phyloP scores from a whole-genome alignment of 73 alveolate genomes.

The Paramecium tetraurelia region DNA sequence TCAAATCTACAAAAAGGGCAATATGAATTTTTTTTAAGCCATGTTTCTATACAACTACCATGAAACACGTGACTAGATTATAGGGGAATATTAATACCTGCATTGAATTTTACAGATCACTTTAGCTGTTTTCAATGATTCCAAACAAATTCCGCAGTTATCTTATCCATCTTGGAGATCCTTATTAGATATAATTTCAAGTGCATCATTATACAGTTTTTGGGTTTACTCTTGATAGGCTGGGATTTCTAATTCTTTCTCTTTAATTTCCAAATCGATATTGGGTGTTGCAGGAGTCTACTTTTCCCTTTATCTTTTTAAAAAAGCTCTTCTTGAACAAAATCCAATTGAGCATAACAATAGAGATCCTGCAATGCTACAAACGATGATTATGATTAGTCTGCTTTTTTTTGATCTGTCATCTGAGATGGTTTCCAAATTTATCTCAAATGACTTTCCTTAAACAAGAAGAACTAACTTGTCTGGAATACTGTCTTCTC shows the following conservation, averaged over 20 bases:
- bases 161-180: neutral
- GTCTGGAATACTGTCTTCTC: neutral
- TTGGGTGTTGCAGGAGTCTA: neutral
- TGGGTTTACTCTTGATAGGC: neutral
- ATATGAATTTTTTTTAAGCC: neutral
- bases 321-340: neutral
- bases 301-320: neutral
- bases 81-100: neutral
- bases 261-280: neutral
- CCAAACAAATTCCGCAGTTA: slow-evolving; percentile 2
- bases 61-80: neutral
- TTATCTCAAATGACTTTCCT: neutral
- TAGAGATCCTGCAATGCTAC: neutral
- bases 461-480: neutral
- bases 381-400: neutral
- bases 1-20: neutral
- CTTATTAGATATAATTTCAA: neutral
- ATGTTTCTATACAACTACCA: neutral
- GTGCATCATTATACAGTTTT: neutral
- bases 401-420: neutral
- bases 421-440: neutral
- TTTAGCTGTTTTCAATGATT: neutral
- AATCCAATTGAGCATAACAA: neutral
- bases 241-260: neutral
- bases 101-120: neutral